Evolutionary conservation across 2,329 filamentous ascomycete genomes (phyloP), one percentile per base, ranked within the genome.

Genomic region (Pseudogymnoascus verrucosus): DNA sequence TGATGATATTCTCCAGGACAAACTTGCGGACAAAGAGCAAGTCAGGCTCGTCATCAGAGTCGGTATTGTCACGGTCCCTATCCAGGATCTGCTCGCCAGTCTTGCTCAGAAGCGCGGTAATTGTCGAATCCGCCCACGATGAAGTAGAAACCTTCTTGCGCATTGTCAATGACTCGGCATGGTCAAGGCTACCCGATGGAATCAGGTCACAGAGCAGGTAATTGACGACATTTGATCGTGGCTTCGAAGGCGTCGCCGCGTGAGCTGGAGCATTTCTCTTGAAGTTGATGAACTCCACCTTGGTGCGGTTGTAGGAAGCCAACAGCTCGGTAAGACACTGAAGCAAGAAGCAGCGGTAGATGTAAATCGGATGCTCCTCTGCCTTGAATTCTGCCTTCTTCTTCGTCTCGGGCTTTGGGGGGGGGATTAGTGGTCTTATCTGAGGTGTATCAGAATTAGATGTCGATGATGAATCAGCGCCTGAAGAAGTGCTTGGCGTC

Each of bases 231-330:
- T 90, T 92, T 10, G 93, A 93, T 42, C 95, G 87, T 63, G 95
- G 95, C 76, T 98, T 98, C 14, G 96, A 93, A 4, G 95, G 95
- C 1, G 95, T 98, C 66, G 76, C 73, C 10, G 88, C 88, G 69
- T 91, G 88, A 51, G 91, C 83, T 57, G 93, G 91, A 5, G 91
- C 89, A 72, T 93, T 96, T 65, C 93, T 88, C 68, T 96, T 98
- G 78, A 97, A 99, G 75, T 97, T 98, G 79, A 99, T 97, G 74
- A 99, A 98, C 74, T 99, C 96, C 47, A 99, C 86, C 80, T 99
- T 99, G 7, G 92, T 91, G 62, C 92, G 87, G 69, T 92, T 96
- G 78, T 98, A 99, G 71, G 89, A 96, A 64, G 90, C 87, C 12
- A 99, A 80, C 12, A 99, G 84, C 75, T 99, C 95, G 0, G 91